These are phyloP conservation scores for Perkinsus chesapeaki DNA, from an alignment of 169 alveolate genomes.

Conservation along the genomic window DNA sequence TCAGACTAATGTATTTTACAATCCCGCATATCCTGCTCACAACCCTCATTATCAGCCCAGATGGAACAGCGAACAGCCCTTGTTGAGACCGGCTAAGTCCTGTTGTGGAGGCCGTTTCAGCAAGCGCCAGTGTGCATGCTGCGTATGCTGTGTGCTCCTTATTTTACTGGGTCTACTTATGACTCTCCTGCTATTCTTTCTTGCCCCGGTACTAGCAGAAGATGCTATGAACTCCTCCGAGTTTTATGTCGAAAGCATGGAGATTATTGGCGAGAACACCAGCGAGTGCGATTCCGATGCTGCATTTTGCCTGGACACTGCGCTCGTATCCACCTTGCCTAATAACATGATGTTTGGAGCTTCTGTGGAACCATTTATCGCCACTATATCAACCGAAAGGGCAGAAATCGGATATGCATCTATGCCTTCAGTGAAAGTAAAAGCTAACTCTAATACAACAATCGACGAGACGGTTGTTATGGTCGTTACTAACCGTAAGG, in stretches of 20 bases:
- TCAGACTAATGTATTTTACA: background rate
- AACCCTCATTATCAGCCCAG: background rate
- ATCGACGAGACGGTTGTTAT: background rate
- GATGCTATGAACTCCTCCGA: background rate
- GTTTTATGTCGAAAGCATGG: background rate
- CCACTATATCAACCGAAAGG: background rate
- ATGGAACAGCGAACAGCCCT: background rate
- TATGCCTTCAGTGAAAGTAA: background rate
- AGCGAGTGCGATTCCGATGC: background rate
- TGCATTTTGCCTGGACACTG: background rate
- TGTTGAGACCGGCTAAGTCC: background rate
- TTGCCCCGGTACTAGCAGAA: background rate
- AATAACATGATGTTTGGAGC: background rate
- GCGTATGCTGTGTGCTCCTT: background rate
- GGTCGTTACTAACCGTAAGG: background rate
- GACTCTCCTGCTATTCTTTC: background rate
- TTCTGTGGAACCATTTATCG: background rate
- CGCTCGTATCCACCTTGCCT: background rate
- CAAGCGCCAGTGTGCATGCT: background rate
- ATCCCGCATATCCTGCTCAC: background rate
- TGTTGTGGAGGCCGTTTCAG: background rate
- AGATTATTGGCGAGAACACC: background rate
- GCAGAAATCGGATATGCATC: background rate
- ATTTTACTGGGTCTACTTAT: background rate
- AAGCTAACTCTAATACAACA: background rate